Evolutionary conservation across 768 basidiomycete genomes (phyloP), one percentile per base, ranked within the genome.

Genomic region (Russula foetens): DNA sequence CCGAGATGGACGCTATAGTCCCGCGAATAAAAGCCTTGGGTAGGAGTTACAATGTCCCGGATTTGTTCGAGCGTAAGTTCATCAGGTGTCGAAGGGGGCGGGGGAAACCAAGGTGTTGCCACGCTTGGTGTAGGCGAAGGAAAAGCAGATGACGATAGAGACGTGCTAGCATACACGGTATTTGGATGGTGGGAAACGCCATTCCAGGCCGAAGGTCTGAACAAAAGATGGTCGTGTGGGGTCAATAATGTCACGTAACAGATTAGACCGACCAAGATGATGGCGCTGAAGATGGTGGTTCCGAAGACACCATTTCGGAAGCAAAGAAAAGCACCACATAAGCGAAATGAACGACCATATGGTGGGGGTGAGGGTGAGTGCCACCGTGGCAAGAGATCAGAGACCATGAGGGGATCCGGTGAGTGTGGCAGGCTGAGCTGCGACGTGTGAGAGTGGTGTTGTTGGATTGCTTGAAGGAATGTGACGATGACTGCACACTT

Each of bases 1-100:
- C 78, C 79, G 1, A 80, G 66, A 4, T 71, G 70, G 59, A 78
- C 67, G 53, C 72, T 76, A 59, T 68, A 79, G 56, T 79, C 78
- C 24, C 79, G 72, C 17, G 72, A 71, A 63, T 74, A 79, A 54
- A 71, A 79, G 2, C 78, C 78, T 49, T 73, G 68, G 6, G 78
- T 77, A n/a, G 68, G 63, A 21, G 68, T 52, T 4, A 77, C 72
- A 28, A 77, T 68, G 33, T 66, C 69, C 46, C 63, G 67, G 19
- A 79, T 56, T 29, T 69, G 66, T 35, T 76, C 69, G 35, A 74
- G 65, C 44, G 68, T 69, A 52, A 70, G 62, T 29, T 69, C 57
- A 26, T 59, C 62, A 26, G 53, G 15, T 14, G 15, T 29, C 2
- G 17, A 12, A 35, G 9, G 14, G 35, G 35, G 35, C 14, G 35